phyloP scores from a whole-genome alignment of 768 basidiomycete genomes.

The Rhizopogon salebrosus region DNA sequence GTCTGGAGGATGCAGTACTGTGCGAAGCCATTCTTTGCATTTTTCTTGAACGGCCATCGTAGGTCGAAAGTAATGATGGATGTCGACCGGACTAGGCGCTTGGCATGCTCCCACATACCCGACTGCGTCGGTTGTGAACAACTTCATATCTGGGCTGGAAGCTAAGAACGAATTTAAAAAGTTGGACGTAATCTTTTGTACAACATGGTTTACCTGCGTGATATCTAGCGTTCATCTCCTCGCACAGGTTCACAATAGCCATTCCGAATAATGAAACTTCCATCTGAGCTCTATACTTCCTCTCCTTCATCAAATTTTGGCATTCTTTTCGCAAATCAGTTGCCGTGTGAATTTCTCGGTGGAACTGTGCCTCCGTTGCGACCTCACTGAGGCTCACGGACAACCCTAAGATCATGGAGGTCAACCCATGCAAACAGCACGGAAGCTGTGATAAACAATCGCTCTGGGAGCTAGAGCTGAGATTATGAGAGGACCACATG shows the following conservation, averaged over 20 bases:
- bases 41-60: neutral
- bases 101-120: neutral
- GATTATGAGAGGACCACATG: too few relatives aligned
- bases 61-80: neutral
- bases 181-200: neutral
- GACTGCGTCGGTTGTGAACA: neutral
- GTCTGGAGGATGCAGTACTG: neutral
- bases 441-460: neutral
- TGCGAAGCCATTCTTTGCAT: neutral
- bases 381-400: neutral
- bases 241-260: neutral
- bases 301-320: neutral
- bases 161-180: neutral
- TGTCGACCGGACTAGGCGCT: neutral
- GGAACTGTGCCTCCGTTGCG: neutral
- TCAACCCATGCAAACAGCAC: neutral
- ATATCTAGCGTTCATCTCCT: neutral
- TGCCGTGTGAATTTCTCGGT: neutral
- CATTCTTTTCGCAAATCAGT: neutral
- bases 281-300: neutral
- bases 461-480: neutral
- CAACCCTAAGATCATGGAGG: neutral
- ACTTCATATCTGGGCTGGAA: neutral
- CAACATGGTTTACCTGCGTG: slow-evolving; percentile 13
- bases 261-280: neutral